These are phyloP conservation scores for Aspergillus fischeri DNA, from an alignment of 2,329 filamentous ascomycete genomes.

Conservation along the genomic window DNA sequence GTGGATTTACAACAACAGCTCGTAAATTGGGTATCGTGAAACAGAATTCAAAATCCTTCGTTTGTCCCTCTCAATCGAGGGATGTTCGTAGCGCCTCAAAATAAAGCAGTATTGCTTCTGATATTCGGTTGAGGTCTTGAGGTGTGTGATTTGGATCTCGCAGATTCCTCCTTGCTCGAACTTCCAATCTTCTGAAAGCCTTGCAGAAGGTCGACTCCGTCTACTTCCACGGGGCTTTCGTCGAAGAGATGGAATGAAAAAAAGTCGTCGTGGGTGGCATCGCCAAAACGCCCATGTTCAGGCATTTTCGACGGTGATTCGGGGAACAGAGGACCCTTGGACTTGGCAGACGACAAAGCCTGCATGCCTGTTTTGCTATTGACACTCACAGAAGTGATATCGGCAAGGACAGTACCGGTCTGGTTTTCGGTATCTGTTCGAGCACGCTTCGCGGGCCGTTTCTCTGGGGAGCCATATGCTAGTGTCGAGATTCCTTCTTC, in stretches of 20 bases:
- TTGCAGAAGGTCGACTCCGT: slow-evolving; percentile 44
- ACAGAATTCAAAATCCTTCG: neutral
- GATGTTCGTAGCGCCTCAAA: slow-evolving; percentile 17
- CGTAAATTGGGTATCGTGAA: neutral
- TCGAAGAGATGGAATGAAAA: slow-evolving; percentile 48
- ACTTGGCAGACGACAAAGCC: slow-evolving; percentile 31
- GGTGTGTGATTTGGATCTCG: slow-evolving; percentile 26
- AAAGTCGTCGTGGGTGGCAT: slow-evolving; percentile 41
- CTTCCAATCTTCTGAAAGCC: slow-evolving; percentile 47
- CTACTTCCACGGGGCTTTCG: slow-evolving; percentile 40
- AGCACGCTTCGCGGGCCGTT: slow-evolving; percentile 49
- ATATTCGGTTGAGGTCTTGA: slow-evolving; percentile 29
- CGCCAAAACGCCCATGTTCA: slow-evolving; percentile 28
- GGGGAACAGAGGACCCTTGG: slow-evolving; percentile 31
- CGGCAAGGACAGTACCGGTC: slow-evolving; percentile 48
- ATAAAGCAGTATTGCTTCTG: slow-evolving; percentile 32
- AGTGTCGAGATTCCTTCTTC: slow-evolving; percentile 36
- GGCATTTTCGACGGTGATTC: slow-evolving; percentile 40
- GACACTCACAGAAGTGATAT: slow-evolving; percentile 36
- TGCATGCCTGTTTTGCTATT: slow-evolving; percentile 34
- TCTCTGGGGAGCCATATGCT: slow-evolving; percentile 51
- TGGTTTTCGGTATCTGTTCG: slow-evolving; percentile 48
- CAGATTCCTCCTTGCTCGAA: slow-evolving; percentile 29
- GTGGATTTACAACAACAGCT: neutral
- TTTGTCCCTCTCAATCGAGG: neutral